Evolutionary conservation across 306 rosid genomes (phyloP).

Genomic region (Ochetophila trinervis): DNA sequence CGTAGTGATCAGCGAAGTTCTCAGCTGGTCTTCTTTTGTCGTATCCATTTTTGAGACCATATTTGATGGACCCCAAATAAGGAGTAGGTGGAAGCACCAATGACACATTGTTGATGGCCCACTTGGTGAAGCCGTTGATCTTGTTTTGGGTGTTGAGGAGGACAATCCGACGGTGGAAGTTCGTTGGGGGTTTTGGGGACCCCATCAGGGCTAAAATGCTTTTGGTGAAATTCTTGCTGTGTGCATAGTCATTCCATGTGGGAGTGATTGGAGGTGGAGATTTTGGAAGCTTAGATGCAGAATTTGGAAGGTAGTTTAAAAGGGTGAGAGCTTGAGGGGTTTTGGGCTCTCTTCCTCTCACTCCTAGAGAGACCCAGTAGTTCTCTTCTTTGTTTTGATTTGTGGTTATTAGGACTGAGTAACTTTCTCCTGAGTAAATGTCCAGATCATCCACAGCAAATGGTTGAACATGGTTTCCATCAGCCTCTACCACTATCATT

Average conservation of each 20-base stretch:
- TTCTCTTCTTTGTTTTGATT: slow-evolving; percentile 64
- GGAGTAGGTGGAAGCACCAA: slow-evolving; percentile 61
- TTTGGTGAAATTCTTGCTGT: slow-evolving; percentile 56
- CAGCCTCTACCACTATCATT: slow-evolving; percentile 75
- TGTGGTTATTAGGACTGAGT: slow-evolving; percentile 66
- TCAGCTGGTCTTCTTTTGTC: slow-evolving; percentile 40
- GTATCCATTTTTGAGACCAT: slow-evolving; percentile 25
- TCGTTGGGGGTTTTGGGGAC: slow-evolving; percentile 52
- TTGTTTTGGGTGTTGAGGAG: slow-evolving; percentile 81
- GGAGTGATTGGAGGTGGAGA: slow-evolving; percentile 68
- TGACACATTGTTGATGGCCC: slow-evolving; percentile 72
- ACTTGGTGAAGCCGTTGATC: slow-evolving; percentile 47
- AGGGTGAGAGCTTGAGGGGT: slow-evolving; percentile 59
- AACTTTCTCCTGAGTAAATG: slow-evolving; percentile 80
- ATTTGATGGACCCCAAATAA: slow-evolving; percentile 56
- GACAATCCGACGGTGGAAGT: slow-evolving; percentile 34
- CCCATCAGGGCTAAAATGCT: slow-evolving; percentile 54
- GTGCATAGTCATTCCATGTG: slow-evolving; percentile 52
- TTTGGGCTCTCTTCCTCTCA: slow-evolving; percentile 56
- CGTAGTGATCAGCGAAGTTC: slow-evolving; percentile 32
- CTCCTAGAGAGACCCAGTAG: slow-evolving; percentile 73
- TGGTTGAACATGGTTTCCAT: slow-evolving; percentile 78
- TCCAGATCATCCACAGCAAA: slow-evolving; percentile 57
- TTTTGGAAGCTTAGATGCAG: slow-evolving; percentile 52
- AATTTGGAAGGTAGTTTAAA: slow-evolving; percentile 50